Percentiles rank a stretch among this genome's conserved stretches.
Conservation (phyloP, 768 basidiomycete species). For the Suillus fuscotomentosus region DNA sequence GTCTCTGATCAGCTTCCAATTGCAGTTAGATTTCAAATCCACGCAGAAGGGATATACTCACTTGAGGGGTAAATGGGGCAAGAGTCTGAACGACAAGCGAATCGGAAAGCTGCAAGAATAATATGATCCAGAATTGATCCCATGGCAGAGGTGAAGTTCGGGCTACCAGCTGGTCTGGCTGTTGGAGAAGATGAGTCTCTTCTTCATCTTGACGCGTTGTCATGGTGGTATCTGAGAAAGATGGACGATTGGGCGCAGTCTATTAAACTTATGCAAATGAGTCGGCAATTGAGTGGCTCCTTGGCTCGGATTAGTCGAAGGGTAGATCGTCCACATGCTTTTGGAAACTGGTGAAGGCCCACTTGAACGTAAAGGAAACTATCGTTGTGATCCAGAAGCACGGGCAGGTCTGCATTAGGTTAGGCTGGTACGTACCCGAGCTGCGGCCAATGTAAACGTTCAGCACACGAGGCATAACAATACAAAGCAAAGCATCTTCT, state of each 20-base stretch:
- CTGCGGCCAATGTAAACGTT: background rate
- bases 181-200: conserved; percentile 50
- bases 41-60: conserved; percentile 22
- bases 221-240: conserved; percentile 23
- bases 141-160: conserved; percentile 54
- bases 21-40: background rate
- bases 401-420: background rate
- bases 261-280: background rate
- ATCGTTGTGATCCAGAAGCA: background rate
- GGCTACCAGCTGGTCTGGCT: conserved; percentile 13
- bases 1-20: conserved; percentile 7
- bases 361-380: background rate
- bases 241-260: background rate
- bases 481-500: background rate
- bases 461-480: background rate
- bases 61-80: conserved; percentile 67
- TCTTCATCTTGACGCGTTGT: conserved; percentile 36
- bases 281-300: background rate
- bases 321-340: background rate
- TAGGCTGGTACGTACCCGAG: background rate
- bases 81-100: conserved; percentile 70
- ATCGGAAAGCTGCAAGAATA: conserved; percentile 69
- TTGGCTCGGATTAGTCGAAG: background rate
- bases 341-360: background rate
- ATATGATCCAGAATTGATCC: conserved; percentile 59